These are phyloP conservation scores for Gypsophila paniculata DNA, from an alignment of 179 eudicot species.

Conservation along the genomic window DNA sequence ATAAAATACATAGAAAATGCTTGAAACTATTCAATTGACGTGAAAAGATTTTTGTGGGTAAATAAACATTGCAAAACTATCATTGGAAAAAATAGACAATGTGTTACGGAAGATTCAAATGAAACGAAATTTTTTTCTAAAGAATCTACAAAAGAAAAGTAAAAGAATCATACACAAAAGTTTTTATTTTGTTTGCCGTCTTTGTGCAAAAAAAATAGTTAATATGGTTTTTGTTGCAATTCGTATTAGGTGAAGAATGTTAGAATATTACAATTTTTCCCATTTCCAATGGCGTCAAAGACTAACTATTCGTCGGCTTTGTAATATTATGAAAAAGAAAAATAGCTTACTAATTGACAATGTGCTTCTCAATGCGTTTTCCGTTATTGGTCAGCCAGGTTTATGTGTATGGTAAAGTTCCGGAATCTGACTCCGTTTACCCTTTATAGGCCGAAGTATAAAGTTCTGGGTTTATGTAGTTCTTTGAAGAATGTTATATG, in stretches of 20 bases:
- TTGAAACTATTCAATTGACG: too few species aligned
- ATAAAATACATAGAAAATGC: background rate
- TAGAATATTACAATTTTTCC: too few species aligned
- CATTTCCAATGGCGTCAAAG: background rate
- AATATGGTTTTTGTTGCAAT: too few species aligned
- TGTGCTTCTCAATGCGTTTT: background rate
- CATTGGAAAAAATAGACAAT: background rate
- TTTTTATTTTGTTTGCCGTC: background rate
- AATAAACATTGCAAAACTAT: background rate
- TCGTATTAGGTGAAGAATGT: too few species aligned
- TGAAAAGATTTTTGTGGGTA: background rate
- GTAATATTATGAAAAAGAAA: background rate
- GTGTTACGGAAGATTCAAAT: background rate
- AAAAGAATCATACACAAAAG: too few species aligned
- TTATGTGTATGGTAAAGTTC: too few species aligned
- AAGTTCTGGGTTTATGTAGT: background rate
- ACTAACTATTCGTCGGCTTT: background rate
- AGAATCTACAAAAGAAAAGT: too few species aligned
- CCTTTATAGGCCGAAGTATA: background rate
- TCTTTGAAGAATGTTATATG: background rate
- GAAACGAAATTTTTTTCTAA: background rate
- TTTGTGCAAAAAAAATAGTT: background rate
- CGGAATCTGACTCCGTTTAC: background rate
- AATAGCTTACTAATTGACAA: background rate
- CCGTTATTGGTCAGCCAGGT: background rate